Evolutionary conservation across 176 grass and related monocot genomes (phyloP).

Genomic region (Aegilops speltoides): DNA sequence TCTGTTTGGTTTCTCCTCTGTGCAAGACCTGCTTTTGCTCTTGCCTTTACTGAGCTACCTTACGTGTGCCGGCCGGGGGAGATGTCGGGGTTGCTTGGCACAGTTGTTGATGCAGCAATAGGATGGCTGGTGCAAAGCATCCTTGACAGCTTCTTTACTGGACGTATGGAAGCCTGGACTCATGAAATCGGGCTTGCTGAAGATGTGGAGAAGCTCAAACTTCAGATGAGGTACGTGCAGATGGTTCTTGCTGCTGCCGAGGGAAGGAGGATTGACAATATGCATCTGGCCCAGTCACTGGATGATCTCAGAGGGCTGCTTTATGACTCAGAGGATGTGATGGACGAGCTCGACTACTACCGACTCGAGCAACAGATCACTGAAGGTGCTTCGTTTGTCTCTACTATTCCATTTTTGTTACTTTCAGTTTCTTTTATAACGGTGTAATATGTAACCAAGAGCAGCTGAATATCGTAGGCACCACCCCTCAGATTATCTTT

Average conservation of each 20-base stretch:
- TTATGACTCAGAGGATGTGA: conserved; percentile 18
- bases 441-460: not conserved
- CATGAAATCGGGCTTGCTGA: not conserved
- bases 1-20: not conserved
- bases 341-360: conserved; percentile 30
- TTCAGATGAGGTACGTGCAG: not conserved
- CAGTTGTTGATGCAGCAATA: not conserved
- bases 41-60: not conserved
- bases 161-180: not conserved
- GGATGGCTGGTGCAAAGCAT: conserved; percentile 31
- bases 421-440: not conserved
- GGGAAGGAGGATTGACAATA: not conserved
- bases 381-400: not conserved
- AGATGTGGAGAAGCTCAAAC: not conserved
- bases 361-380: not conserved
- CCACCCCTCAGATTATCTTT: no score
- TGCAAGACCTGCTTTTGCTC: not conserved
- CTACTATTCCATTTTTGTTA: not conserved
- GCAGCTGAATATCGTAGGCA: no score
- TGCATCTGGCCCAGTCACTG: not conserved
- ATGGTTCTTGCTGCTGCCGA: not conserved
- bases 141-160: not conserved
- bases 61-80: not conserved
- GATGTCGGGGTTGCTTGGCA: not conserved
- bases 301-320: not conserved